Percentiles rank a stretch among this genome's conserved stretches.
phyloP scores from a whole-genome alignment of 371 early-diverging fungal species.

The Massospora cicadina region DNA sequence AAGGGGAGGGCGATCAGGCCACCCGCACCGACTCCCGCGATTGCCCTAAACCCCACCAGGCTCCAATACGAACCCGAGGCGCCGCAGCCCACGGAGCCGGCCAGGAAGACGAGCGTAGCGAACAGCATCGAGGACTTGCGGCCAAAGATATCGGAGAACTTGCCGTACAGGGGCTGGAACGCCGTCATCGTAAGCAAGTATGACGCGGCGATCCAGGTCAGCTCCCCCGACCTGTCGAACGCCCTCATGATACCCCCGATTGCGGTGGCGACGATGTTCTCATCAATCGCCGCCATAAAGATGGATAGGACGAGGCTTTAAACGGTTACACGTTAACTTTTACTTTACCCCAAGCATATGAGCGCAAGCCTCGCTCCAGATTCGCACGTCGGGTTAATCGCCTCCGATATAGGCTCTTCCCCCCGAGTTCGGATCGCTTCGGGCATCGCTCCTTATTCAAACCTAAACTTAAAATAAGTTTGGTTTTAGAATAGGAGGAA shows the following conservation, averaged over 20 bases:
- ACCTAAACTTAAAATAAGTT: too few relatives aligned
- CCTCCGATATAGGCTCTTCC: too few relatives aligned
- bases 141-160: conserved; percentile 43
- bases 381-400: too few relatives aligned
- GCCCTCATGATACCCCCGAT: conserved; percentile 55
- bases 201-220: conserved; percentile 54
- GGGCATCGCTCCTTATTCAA: too few relatives aligned
- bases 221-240: conserved; percentile 38
- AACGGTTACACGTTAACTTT: neutral
- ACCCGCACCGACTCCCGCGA: conserved; percentile 64
- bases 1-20: conserved; percentile 47
- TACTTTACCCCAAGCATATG: neutral
- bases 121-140: conserved; percentile 33
- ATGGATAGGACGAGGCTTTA: conserved; percentile 21
- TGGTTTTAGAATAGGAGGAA: too few relatives aligned
- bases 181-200: conserved; percentile 59
- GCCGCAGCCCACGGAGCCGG: conserved; percentile 36
- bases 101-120: conserved; percentile 30
- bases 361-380: neutral
- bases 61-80: conserved; percentile 25
- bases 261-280: conserved; percentile 60
- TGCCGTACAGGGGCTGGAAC: conserved; percentile 49
- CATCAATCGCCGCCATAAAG: conserved; percentile 43
- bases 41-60: conserved; percentile 54
- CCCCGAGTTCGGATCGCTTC: too few relatives aligned